Evolutionary conservation across 441 rosid genomes (phyloP), one percentile per base, ranked within the genome.

Genomic region (Viola pubescens): DNA sequence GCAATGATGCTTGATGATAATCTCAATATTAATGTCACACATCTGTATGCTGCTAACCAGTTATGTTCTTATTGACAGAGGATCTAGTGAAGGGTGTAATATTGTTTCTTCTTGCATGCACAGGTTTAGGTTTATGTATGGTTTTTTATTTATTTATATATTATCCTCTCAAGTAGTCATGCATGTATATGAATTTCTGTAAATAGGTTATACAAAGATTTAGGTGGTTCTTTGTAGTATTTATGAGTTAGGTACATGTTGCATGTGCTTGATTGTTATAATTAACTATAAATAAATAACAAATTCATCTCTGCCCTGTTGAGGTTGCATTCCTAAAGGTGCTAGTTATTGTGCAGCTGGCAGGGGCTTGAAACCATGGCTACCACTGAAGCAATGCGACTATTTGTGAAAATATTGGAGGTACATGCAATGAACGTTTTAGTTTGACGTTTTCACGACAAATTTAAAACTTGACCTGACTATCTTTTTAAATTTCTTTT

Each of bases 361-460:
- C 81, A 94, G 70, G 92, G 87, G 65, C 97, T 95, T 11, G 98
- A 89, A 55, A 80, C 79, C 70, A 91, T 95, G 99, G 87, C 81
- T 51, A 63, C 90, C 43, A 77, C 95, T 37, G 99, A 91, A 81
- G 98, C 98, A n/a, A 95, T 95, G 99, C 98, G 97, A 56, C 99
- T 94, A 56, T 94, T 94, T 79, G 98, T 91, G 80, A 94, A 94
- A 79, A 86, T 94, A 68, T 70, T 94, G 70, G 99, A 94, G 99
- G 99, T 89, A 65, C 39, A 41, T 39, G 62, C 63, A 59, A 40
- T 69, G 48, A 54, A 3, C 11, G 60, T 63, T 65, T 56, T 50
- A 56, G 43, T 11, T 69, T 51, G 7, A 37, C 48, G 7, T 13
- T 69, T 39, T 37, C 37, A 34, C 64, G 54, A 54, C 72, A 43